Evolutionary conservation across 2,329 filamentous ascomycete species (phyloP).

Genomic region (Colletotrichum lentis): DNA sequence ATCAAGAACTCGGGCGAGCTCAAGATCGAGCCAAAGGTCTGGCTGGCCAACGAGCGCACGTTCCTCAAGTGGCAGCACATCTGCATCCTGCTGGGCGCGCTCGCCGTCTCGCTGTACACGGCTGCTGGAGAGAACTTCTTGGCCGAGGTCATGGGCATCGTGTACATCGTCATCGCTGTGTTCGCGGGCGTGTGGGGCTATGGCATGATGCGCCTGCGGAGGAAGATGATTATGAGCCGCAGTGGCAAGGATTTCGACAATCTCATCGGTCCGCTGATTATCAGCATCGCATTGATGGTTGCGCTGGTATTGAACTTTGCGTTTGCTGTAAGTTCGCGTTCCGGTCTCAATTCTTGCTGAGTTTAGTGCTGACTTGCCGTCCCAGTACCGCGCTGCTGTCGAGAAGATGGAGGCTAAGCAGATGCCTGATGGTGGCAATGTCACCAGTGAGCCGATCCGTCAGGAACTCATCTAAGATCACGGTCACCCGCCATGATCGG

Average conservation of each 20-base stretch:
- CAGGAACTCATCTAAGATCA: conserved; percentile 45
- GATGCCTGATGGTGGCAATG: conserved; percentile 2
- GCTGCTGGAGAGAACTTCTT: conserved; percentile 82
- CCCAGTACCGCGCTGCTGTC: conserved; percentile 35
- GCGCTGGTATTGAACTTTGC: conserved; percentile 88
- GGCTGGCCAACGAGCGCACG: conserved; percentile 97
- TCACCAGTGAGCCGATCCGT: conserved; percentile 30
- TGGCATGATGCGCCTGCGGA: conserved; percentile 77
- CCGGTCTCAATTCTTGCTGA: too few relatives aligned
- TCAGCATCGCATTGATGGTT: conserved; percentile 79
- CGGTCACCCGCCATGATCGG: not conserved
- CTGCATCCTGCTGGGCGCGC: conserved; percentile 81
- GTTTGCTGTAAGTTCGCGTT: conserved; percentile 71
- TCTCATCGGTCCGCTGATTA: conserved; percentile 80
- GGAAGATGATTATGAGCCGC: conserved; percentile 80
- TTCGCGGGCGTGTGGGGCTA: conserved; percentile 92
- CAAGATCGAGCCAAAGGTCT: conserved; percentile 96
- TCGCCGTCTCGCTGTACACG: conserved; percentile 88
- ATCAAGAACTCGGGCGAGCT: conserved; percentile 95
- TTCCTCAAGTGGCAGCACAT: conserved; percentile 99
- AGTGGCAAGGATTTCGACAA: conserved; percentile 96
- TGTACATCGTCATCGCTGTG: conserved; percentile 81
- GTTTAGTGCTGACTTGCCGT: not conserved
- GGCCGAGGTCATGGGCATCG: conserved; percentile 79
- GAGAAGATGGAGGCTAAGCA: conserved; percentile 21